Evolutionary conservation across 495 filamentous ascomycete species (phyloP), one percentile per base, ranked within the genome.

Genomic region (Talaromyces wortmannii): DNA sequence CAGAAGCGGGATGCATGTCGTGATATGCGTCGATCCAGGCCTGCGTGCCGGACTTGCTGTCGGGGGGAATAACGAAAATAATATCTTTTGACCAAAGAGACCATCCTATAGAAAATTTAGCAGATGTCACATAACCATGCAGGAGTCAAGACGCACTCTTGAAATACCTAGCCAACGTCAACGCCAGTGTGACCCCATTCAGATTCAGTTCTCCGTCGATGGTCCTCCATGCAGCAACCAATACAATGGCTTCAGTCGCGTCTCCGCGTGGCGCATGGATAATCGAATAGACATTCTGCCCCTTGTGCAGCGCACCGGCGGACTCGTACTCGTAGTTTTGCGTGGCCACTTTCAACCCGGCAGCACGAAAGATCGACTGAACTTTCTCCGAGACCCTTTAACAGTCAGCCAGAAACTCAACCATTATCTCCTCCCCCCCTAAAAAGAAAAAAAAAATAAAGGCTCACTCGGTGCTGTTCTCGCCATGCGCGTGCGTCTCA

Each of bases 1-100:
- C 85, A 13, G 75, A 77, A 6, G 68, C 59, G 0, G 86, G 78
- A 59, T 97, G 90, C 43, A 89, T 85, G 60, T 95, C 86, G 67
- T 98, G 94, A 70, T 98, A 98, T 3, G 95, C 95, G 61, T 96
- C 91, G 23, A 96, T 88, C 94, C 95, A 98, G 30, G 94, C 94
- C 70, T 98, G 91, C 5, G 91, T 89, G 4, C 92, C 94, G 15
- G 89, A 85, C 53, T 83, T 87, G 64, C 91, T 95, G 70, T 98
- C 94, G 1, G 87, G 82, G 1, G 94, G 84, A 50, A 97, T 80
- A 7, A 98, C 68, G 69, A 98, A 85, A 47, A 98, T 94, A 60
- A 98, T 96, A 58, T 98, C 94, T 71, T 98, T 98, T 40, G 91
- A 96, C 94, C 94, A 98, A 10, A 98, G 75, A 29, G 90, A 96